Conservation (phyloP, 1,139 yeast species). For the Magnusiomyces suaveolens region DNA sequence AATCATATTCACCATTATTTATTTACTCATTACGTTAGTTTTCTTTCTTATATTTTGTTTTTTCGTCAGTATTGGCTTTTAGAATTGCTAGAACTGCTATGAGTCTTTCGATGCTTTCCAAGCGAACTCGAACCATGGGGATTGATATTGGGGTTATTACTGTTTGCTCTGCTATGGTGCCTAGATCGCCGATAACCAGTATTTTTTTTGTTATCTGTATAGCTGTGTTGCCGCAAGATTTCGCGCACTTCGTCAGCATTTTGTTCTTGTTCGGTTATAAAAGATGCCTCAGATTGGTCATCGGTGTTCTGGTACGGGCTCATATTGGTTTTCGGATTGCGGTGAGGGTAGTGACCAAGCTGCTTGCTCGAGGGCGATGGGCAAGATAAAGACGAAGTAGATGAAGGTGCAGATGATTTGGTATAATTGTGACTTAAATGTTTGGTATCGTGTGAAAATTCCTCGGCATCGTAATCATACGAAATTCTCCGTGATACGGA, state of each 20-base stretch:
- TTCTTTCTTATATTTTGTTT: background rate
- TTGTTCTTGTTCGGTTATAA: too few species aligned
- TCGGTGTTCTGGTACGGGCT: too few species aligned
- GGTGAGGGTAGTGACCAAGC: too few species aligned
- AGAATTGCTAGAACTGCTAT: too few species aligned
- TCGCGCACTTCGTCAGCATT: background rate
- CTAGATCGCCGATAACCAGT: background rate
- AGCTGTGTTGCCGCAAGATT: background rate
- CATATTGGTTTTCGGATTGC: too few species aligned
- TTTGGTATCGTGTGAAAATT: background rate
- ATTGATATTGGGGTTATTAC: background rate
- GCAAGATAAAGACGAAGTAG: background rate
- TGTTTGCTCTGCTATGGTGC: background rate
- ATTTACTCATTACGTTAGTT: background rate
- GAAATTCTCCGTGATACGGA: background rate
- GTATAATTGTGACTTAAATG: background rate
- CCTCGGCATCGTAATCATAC: background rate
- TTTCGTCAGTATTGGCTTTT: background rate
- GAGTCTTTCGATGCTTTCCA: too few species aligned
- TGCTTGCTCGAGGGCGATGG: too few species aligned
- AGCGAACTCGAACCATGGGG: background rate
- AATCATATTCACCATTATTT: background rate
- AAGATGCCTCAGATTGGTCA: too few species aligned
- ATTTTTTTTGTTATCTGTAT: background rate
- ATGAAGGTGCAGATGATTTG: background rate